phyloP scores from a whole-genome alignment of 2,329 filamentous ascomycete species.

The Cladosporium sp. region DNA sequence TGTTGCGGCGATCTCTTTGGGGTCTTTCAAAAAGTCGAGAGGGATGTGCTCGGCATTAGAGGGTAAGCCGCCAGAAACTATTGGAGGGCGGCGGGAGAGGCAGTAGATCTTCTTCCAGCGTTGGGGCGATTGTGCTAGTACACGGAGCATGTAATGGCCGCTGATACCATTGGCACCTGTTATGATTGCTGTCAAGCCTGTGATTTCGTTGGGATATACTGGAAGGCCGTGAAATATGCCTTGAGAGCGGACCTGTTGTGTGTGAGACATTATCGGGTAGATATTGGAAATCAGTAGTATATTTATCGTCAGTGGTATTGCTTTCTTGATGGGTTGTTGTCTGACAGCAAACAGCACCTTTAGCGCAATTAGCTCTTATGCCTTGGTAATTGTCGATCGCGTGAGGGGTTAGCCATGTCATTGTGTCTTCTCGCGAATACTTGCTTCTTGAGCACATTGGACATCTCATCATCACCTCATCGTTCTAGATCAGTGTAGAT shows the following conservation, averaged over 20 bases:
- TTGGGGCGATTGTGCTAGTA: slow-evolving; percentile 42
- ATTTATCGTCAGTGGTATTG: background rate
- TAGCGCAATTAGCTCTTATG: background rate
- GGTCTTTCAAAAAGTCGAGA: slow-evolving; percentile 36
- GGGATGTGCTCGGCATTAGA: slow-evolving; percentile 28
- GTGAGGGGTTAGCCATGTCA: background rate
- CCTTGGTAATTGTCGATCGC: background rate
- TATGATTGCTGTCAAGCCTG: slow-evolving; percentile 48
- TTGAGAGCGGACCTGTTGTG: slow-evolving; percentile 23
- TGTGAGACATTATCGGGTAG: background rate
- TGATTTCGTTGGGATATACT: slow-evolving; percentile 37
- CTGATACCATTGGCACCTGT: slow-evolving; percentile 54
- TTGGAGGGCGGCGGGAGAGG: slow-evolving; percentile 45
- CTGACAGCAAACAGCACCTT: background rate
- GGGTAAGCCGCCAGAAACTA: slow-evolving; percentile 24
- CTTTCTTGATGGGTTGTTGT: background rate
- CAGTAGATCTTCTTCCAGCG: slow-evolving; percentile 53
- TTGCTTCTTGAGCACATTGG: background rate
- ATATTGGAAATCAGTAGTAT: background rate
- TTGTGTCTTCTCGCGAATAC: too few species aligned
- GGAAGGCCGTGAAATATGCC: slow-evolving; percentile 52
- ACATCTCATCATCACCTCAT: background rate
- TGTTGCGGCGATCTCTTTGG: slow-evolving; percentile 34
- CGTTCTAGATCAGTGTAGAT: too few species aligned
- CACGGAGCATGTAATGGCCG: slow-evolving; percentile 48